Evolutionary conservation across 495 filamentous ascomycete genomes (phyloP), one percentile per base, ranked within the genome.

Genomic region (Neurospora tetraspora): DNA sequence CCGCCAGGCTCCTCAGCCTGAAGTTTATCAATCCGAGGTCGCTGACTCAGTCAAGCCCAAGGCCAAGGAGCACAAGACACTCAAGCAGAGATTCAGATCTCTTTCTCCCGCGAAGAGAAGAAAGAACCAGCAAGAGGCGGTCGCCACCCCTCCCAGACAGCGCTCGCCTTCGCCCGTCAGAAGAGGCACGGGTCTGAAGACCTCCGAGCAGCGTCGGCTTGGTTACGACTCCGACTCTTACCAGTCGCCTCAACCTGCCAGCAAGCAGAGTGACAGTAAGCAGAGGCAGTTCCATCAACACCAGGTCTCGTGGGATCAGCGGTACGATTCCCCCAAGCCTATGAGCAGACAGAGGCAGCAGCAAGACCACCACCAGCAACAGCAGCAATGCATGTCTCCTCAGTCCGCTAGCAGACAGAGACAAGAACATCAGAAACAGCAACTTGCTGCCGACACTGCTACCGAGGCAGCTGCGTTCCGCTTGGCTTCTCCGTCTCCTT

Each of bases 121-220:
- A 65, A 65, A 65, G 31, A 16, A 43, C 2, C 47, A 39, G 16
- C 70, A 38, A 4, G 61, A 37, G 14, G 43, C 20, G 18, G 47
- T 31, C 1, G 61, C 39, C 3, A 70, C 74, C 4, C 61, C 72
- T 39, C 39, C 78, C 14, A 59, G 71, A 20, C 68, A 69, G 2
- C 75, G 78, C 9, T 75, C 77, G 20, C 74, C 70, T 5, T 80
- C 78, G n/a, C 78, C 78, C 1, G 47, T 68, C 71, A 80, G 77
- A 68, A 65, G 53, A 65, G 53, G 53, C 2, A 65, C 53, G 6
- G 53, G 53, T 0, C 14, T 2, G 18, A 73, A 72, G 1, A 69
- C 71, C 27, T 70, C 71, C 23, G 70, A 74, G 37, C 69, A 42
- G 38, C 71, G 65, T 12, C 71, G 68, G 1, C 45, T 39, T 27